Percentiles rank a stretch among this genome's conserved stretches.
Evolutionary conservation across 2,329 filamentous ascomycete genomes (phyloP).

Genomic region (Amylocarpus encephaloides): DNA sequence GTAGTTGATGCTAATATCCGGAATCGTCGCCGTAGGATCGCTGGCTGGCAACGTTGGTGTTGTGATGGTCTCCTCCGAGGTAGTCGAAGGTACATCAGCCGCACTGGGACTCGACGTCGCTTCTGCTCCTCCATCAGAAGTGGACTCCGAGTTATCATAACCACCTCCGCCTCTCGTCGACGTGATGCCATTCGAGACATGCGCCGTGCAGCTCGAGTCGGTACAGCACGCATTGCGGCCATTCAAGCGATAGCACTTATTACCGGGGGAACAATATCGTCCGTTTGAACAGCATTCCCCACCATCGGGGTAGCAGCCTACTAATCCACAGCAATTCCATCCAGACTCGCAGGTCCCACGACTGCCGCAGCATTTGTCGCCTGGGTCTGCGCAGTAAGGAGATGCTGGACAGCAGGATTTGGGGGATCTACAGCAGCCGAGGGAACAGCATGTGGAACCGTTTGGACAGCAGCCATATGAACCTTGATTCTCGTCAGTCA

Average conservation of each 20-base stretch:
- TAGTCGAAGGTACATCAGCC: not conserved
- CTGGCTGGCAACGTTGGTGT: not conserved
- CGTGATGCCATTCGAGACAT: conserved; percentile 7
- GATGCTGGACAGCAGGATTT: conserved; percentile 11
- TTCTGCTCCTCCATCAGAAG: not conserved
- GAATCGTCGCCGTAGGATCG: not conserved
- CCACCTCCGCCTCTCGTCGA: not conserved
- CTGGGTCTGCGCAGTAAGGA: conserved; percentile 7
- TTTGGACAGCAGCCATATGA: conserved; percentile 9
- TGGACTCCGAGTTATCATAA: not conserved
- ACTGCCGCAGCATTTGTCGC: conserved; percentile 10
- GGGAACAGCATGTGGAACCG: conserved; percentile 10
- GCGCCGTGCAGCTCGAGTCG: conserved; percentile 8
- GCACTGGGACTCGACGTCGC: not conserved
- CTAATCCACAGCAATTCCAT: conserved; percentile 8
- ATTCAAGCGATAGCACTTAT: conserved; percentile 8
- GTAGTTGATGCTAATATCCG: not conserved
- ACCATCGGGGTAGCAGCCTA: conserved; percentile 7
- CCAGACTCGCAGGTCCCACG: conserved; percentile 9
- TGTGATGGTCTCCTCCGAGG: not conserved
- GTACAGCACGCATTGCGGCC: conserved; percentile 11
- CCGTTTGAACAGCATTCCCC: conserved; percentile 10
- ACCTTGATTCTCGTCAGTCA: conserved; percentile 1
- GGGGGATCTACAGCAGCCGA: conserved; percentile 7
- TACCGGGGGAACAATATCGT: conserved; percentile 8